phyloP scores from a whole-genome alignment of 2,329 filamentous ascomycete species.

The Pseudocercospora cruenta region DNA sequence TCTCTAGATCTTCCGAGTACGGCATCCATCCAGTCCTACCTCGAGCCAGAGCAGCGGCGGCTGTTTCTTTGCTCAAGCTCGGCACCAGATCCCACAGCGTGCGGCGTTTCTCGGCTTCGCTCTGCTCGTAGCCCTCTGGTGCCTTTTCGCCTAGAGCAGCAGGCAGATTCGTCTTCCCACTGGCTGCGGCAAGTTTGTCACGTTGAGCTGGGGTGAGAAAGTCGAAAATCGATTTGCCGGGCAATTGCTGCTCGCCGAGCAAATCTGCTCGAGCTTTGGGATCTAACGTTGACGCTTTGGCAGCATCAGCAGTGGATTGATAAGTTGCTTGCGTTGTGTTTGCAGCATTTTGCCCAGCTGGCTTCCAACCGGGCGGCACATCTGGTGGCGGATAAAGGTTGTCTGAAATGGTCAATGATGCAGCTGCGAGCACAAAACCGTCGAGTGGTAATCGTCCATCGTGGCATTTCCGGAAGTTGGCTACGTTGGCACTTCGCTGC shows the following conservation, averaged over 20 bases:
- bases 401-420: conserved; percentile 46
- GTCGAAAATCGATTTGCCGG: conserved; percentile 94
- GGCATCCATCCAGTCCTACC: conserved; percentile 70
- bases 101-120: conserved; percentile 65
- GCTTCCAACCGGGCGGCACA: conserved; percentile 76
- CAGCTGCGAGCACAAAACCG: conserved; percentile 73
- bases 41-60: conserved; percentile 51
- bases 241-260: conserved; percentile 77
- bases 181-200: conserved; percentile 73
- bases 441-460: conserved; percentile 80
- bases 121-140: conserved; percentile 65
- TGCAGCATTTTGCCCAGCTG: conserved; percentile 50
- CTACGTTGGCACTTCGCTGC: conserved; percentile 37
- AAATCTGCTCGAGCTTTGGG: conserved; percentile 76
- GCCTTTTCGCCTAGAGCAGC: conserved; percentile 73
- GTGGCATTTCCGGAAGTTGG: conserved; percentile 70
- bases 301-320: conserved; percentile 73
- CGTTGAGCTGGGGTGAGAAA: conserved; percentile 79
- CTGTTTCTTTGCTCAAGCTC: conserved; percentile 45
- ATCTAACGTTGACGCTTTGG: conserved; percentile 75
- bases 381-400: conserved; percentile 65
- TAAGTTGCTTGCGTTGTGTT: conserved; percentile 44
- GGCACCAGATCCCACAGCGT: conserved; percentile 56
- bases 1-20: conserved; percentile 79
- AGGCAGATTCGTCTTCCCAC: conserved; percentile 77